Base-by-base conservation (phyloP, 345 rosid species). In the Geranium brycei region DNA sequence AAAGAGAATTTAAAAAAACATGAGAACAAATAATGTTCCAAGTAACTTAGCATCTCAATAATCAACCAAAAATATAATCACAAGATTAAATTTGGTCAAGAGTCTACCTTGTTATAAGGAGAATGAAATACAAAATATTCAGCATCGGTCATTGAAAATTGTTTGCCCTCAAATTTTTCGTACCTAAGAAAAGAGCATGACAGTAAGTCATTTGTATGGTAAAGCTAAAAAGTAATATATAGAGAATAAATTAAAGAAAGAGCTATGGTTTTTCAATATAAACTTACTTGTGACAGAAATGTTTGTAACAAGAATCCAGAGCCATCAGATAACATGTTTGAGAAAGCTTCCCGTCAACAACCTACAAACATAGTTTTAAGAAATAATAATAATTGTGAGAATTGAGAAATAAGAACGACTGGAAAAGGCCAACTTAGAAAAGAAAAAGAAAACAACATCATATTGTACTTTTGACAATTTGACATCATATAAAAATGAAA, bases 261-360 rank as follows among this genome's bases (percentile, higher is more conserved):
- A 35, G 51, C 17, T 60, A 19, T 17, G 10, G 51, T 28, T 62
- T 31, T 64, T 40, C 32, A 58, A 58, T 13, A 62, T 41, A 31
- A 58, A 67, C 89, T 68, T 74, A 95, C 99, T 95, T 95, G 72
- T 82, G 76, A 77, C 95, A 91, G 28, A 88, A 79, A 71, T 76
- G 71, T 69, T 85, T 85, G 75, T 95, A 95, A 80, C 99, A 95
- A 62, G 90, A 64, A 76, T 95, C 99, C 64, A 95, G 84, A 66
- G 99, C 97, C 96, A 87, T 82, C 58, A 95, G 91, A 77, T 95
- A 95, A 83, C 99, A 95, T 15, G 99, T 91, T 80, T 95, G 99
- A 19, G 97, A 91, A 67, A 95, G 93, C 81, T 91, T 95, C 31
- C 99, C 99, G 77, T 95, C 97, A 77, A 95, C 99, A 61, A 95